These are phyloP conservation scores for Chenopodium formosanum DNA, from an alignment of 148 eudicot genomes.

Conservation along the genomic window DNA sequence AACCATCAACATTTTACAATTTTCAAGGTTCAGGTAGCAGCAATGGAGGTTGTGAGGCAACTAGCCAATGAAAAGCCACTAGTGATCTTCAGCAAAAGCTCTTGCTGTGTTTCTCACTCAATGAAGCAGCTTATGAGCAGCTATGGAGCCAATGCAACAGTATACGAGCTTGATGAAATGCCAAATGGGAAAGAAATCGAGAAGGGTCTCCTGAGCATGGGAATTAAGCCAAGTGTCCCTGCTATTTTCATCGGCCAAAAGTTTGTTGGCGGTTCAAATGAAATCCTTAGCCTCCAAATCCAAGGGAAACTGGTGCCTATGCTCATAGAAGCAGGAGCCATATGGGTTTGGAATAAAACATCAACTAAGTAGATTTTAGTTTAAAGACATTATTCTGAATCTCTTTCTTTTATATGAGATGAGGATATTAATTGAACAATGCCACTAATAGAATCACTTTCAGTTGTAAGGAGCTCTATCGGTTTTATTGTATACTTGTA, in stretches of 20 bases:
- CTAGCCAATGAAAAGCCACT: slow-evolving; percentile 56
- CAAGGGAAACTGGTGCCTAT: slow-evolving; percentile 55
- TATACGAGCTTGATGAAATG: slow-evolving; percentile 68
- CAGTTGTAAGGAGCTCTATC: background rate
- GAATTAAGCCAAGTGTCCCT: slow-evolving; percentile 52
- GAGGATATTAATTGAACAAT: background rate
- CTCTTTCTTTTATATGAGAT: slow-evolving; percentile 13
- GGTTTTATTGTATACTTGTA: background rate
- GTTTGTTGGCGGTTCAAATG: slow-evolving; percentile 71
- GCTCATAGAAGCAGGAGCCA: slow-evolving; percentile 66
- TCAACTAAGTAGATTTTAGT: slow-evolving; percentile 12
- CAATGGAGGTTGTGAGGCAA: slow-evolving; percentile 43
- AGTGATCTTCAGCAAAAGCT: slow-evolving; percentile 76
- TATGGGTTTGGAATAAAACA: slow-evolving; percentile 47
- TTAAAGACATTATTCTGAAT: background rate
- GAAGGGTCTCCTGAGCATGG: slow-evolving; percentile 41
- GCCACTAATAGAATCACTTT: background rate
- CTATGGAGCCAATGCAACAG: slow-evolving; percentile 62
- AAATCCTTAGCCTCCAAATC: slow-evolving; percentile 71
- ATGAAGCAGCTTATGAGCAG: slow-evolving; percentile 53
- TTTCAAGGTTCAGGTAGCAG: background rate
- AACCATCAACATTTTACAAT: background rate
- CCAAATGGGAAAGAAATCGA: slow-evolving; percentile 62
- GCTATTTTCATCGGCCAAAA: slow-evolving; percentile 63
- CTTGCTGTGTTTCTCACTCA: slow-evolving; percentile 68